Base-by-base conservation (phyloP, 2,329 filamentous ascomycete genomes). In the Cordyceps cicadae region DNA sequence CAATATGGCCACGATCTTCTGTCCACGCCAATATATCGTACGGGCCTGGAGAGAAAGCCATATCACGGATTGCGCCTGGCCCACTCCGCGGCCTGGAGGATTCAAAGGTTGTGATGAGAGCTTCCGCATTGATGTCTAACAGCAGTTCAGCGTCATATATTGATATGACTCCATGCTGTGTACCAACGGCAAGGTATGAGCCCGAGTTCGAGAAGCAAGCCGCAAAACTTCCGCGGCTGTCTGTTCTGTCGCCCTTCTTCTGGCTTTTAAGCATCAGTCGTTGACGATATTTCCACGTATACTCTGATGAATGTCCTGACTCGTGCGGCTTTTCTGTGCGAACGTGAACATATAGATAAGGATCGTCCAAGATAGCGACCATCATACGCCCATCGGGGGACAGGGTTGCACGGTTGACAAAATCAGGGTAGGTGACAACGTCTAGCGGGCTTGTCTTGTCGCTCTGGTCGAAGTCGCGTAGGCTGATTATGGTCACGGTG, bases 11-110 rank as follows among this genome's bases (percentile, higher is more conserved):
- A 64, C 89, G 87, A 67, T 96, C 90, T 73, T 99, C 94, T 9
- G 92, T 90, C 92, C 94, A 97, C 7, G 95, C 89, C 46, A 99
- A 77, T 19, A 99, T 82, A 70, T 97, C 93, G 79, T 88, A 93
- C 0, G 92, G 90, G 1, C 89, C 89, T 0, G 93, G 92, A 5
- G 90, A 92, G 70, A 99, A 99, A 1, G 88, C 82, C 89, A 97
- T 95, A 63, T 92, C 90, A 63, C 94, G 84, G 58, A 97, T 86
- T 37, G 93, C 92, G 49, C 93, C 93, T 21, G 83, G 80, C 24
- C 84, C 81, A n/a, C 79, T 81, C 62, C 83, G 81, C 0, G 90
- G 84, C 63, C 90, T 81, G 0, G 92, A 92, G 17, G 92, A 92
- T 62, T 83, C 83, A 68, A 97, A 91, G 9, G 87, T 83, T 24